Evolutionary conservation across 2,329 filamentous ascomycete species (phyloP).

Genomic region (Nemania sp.): DNA sequence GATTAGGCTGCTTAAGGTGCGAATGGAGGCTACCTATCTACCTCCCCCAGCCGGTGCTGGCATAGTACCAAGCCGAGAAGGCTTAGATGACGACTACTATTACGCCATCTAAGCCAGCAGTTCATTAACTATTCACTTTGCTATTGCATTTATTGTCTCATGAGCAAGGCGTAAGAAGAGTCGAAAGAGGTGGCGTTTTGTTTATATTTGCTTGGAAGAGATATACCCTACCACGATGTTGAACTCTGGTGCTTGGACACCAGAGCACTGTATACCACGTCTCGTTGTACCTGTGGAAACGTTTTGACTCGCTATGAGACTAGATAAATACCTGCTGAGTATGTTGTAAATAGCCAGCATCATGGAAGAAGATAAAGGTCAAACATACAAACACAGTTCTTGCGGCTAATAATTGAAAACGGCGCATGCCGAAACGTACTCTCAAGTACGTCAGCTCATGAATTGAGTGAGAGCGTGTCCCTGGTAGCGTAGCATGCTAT

Average conservation of each 20-base stretch:
- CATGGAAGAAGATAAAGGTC: neutral
- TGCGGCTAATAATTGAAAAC: neutral
- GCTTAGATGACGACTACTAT: constrained; percentile 91
- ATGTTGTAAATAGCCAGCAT: neutral
- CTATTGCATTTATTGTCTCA: constrained; percentile 8
- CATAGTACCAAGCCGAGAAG: constrained; percentile 82
- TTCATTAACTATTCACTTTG: neutral
- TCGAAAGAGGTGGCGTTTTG: constrained; percentile 24
- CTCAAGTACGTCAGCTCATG: constrained; percentile 1
- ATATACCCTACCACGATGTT: constrained; percentile 37
- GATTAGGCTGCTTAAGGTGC: constrained; percentile 90
- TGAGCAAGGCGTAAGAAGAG: neutral
- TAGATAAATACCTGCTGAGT: constrained; percentile 4
- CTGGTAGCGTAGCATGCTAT: neutral
- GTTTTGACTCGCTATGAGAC: neutral
- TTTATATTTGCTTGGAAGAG: constrained; percentile 31
- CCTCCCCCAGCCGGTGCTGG: constrained; percentile 76
- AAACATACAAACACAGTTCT: neutral
- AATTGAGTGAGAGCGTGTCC: neutral
- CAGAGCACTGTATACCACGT: constrained; percentile 8
- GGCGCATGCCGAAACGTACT: neutral
- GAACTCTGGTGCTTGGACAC: constrained; percentile 14
- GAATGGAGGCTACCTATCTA: constrained; percentile 81
- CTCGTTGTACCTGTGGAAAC: constrained; percentile 9
- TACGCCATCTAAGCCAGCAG: constrained; percentile 73